Evolutionary conservation across 352 stramenopile genomes (phyloP).

Genomic region (Blastocystis sp.): DNA sequence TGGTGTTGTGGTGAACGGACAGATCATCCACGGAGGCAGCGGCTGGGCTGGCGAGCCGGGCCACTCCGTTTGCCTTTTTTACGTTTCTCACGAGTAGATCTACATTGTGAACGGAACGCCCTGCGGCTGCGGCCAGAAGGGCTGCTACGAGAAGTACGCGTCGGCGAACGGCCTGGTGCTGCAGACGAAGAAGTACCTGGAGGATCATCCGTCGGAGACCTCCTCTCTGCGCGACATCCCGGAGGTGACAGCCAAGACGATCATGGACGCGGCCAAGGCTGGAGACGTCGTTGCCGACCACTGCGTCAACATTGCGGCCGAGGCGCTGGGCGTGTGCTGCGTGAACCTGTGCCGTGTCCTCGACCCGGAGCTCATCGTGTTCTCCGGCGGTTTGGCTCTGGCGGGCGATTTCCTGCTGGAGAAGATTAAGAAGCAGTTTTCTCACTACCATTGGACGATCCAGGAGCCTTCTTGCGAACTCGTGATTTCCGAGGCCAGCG

Average conservation of each 20-base stretch:
- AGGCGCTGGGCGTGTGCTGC: slow-evolving; percentile 56
- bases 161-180: slow-evolving; percentile 31
- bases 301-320: slow-evolving; percentile 49
- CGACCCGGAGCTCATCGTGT: slow-evolving; percentile 59
- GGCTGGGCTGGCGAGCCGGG: slow-evolving; percentile 54
- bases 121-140: slow-evolving; percentile 51
- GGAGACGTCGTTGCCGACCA: slow-evolving; percentile 14
- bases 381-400: slow-evolving; percentile 32
- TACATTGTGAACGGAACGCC: slow-evolving; percentile 49
- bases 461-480: slow-evolving; percentile 25
- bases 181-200: slow-evolving; percentile 12
- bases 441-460: slow-evolving; percentile 48
- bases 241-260: slow-evolving; percentile 32
- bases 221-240: neutral
- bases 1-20: slow-evolving; percentile 45
- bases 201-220: slow-evolving; percentile 4
- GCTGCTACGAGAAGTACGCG: slow-evolving; percentile 58
- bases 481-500: neutral
- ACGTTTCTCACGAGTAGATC: neutral
- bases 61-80: neutral
- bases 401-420: slow-evolving; percentile 46
- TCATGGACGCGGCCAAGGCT: slow-evolving; percentile 47
- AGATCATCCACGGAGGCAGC: slow-evolving; percentile 49
- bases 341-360: slow-evolving; percentile 47
- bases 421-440: slow-evolving; percentile 27